Evolutionary conservation across 2,329 filamentous ascomycete genomes (phyloP).

Genomic region (Microdochium trichocladiopsis): DNA sequence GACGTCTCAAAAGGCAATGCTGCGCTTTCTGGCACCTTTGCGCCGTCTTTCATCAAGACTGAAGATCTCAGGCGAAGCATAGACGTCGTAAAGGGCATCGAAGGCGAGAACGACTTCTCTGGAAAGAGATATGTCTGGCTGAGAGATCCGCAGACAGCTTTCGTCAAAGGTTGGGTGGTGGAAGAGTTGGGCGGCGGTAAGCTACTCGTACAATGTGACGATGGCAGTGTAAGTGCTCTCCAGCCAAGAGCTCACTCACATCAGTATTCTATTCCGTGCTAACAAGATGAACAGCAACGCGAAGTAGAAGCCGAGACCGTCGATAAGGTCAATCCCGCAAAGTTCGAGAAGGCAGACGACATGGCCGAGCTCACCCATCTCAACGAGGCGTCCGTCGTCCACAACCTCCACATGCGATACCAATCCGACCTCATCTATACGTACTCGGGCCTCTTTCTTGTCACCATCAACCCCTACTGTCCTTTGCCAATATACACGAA

Average conservation of each 20-base stretch:
- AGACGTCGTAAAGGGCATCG: slow-evolving; percentile 64
- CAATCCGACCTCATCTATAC: slow-evolving; percentile 96
- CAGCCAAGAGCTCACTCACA: too few relatives aligned
- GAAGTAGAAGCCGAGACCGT: slow-evolving; percentile 81
- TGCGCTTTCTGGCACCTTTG: slow-evolving; percentile 74
- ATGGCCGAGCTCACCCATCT: slow-evolving; percentile 98
- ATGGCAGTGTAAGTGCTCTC: slow-evolving; percentile 78
- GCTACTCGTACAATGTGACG: slow-evolving; percentile 85
- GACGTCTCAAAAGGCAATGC: slow-evolving; percentile 59
- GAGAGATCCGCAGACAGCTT: slow-evolving; percentile 77
- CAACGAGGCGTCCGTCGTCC: slow-evolving; percentile 95
- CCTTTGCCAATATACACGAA: slow-evolving; percentile 90
- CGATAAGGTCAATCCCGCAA: slow-evolving; percentile 98
- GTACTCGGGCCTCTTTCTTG: slow-evolving; percentile 93
- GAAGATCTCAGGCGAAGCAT: slow-evolving; percentile 61
- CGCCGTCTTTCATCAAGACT: slow-evolving; percentile 89
- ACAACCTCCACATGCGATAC: slow-evolving; percentile 93
- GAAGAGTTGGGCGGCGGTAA: slow-evolving; percentile 66
- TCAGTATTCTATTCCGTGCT: slow-evolving; percentile 3
- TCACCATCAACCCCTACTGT: slow-evolving; percentile 96
- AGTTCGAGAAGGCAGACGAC: slow-evolving; percentile 98
- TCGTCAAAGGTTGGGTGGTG: slow-evolving; percentile 87
- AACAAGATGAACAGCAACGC: slow-evolving; percentile 55
- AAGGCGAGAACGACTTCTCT: slow-evolving; percentile 98
- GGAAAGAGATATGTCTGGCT: slow-evolving; percentile 98